A percentile compares a stretch with the other conserved stretches of the same genome.
Conservation (phyloP, 352 stramenopile species). For the Phytophthora citrophthora region DNA sequence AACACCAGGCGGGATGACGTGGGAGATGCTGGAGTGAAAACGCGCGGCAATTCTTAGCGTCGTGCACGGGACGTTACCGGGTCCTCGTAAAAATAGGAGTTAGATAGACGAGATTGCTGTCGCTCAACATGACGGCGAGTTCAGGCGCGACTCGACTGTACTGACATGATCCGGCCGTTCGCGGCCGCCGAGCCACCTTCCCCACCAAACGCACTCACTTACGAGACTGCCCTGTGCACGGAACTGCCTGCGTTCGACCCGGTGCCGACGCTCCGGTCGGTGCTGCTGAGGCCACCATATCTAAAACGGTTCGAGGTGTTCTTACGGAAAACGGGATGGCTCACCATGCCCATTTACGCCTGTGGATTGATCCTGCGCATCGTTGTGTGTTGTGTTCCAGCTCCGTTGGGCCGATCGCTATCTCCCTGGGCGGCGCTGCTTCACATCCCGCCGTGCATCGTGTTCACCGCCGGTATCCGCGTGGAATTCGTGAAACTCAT, state of each 20-base stretch:
- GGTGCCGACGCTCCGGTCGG: constrained; percentile 22
- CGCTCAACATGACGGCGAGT: constrained; percentile 5
- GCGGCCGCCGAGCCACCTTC: neutral
- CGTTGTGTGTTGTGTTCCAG: constrained; percentile 16
- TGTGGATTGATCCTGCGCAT: constrained; percentile 26
- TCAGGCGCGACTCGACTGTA: neutral
- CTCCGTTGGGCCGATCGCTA: constrained; percentile 9
- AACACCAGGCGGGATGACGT: constrained; percentile 12
- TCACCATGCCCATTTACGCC: constrained; percentile 35
- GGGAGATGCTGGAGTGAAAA: neutral
- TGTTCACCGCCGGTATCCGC: constrained; percentile 25
- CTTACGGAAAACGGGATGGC: constrained; percentile 23
- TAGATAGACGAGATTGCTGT: neutral
- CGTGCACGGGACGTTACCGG: neutral
- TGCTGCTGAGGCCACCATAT: constrained; percentile 4
- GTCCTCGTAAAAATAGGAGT: constrained; percentile 15
- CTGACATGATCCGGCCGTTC: constrained; percentile 32
- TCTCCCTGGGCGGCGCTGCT: constrained; percentile 20
- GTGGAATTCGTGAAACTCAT: constrained; percentile 37
- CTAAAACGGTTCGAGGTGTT: constrained; percentile 23
- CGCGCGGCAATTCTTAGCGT: constrained; percentile 1
- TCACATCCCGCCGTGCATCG: constrained; percentile 28
- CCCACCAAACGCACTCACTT: constrained; percentile 5
- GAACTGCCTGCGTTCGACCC: constrained; percentile 33
- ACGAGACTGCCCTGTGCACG: constrained; percentile 30